These are phyloP conservation scores for Epichloe bromicola DNA, from an alignment of 2,329 filamentous ascomycete species.

Conservation along the genomic window DNA sequence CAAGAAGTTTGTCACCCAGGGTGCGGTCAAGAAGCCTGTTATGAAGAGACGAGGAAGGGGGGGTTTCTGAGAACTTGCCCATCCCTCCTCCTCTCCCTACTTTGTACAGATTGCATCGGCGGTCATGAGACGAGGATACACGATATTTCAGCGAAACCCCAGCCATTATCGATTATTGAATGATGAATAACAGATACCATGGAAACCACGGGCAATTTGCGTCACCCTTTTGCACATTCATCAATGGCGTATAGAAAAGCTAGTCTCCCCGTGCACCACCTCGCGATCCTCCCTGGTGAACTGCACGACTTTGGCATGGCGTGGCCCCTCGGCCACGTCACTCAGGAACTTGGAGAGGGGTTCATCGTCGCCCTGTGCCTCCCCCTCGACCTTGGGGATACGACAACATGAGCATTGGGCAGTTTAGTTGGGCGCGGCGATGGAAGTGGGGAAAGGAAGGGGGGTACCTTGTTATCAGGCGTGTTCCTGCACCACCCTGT, in stretches of 20 bases:
- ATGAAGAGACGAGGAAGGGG: slow-evolving; percentile 39
- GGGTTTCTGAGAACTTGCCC: slow-evolving; percentile 27
- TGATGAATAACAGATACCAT: too few species aligned
- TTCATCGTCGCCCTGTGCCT: slow-evolving; percentile 64
- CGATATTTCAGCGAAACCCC: too few species aligned
- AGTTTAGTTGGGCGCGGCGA: not conserved
- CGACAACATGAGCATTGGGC: not conserved
- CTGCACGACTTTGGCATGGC: slow-evolving; percentile 57
- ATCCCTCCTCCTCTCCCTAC: too few species aligned
- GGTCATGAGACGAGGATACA: too few species aligned
- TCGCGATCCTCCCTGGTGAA: slow-evolving; percentile 58
- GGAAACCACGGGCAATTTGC: too few species aligned
- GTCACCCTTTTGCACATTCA: not conserved
- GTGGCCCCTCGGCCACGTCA: slow-evolving; percentile 63
- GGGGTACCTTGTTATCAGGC: slow-evolving; percentile 38
- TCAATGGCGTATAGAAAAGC: slow-evolving; percentile 44
- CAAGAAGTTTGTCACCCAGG: slow-evolving; percentile 49
- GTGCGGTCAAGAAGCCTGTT: slow-evolving; percentile 48
- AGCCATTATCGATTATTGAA: too few species aligned
- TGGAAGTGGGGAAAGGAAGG: not conserved
- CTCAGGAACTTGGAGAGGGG: slow-evolving; percentile 57
- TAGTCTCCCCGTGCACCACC: slow-evolving; percentile 50
- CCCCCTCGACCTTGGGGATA: slow-evolving; percentile 61
- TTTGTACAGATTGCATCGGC: too few species aligned
- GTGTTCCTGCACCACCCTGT: slow-evolving; percentile 53